Conservation (phyloP, 2,329 filamentous ascomycete species). For the Xylariaceae sp. region DNA sequence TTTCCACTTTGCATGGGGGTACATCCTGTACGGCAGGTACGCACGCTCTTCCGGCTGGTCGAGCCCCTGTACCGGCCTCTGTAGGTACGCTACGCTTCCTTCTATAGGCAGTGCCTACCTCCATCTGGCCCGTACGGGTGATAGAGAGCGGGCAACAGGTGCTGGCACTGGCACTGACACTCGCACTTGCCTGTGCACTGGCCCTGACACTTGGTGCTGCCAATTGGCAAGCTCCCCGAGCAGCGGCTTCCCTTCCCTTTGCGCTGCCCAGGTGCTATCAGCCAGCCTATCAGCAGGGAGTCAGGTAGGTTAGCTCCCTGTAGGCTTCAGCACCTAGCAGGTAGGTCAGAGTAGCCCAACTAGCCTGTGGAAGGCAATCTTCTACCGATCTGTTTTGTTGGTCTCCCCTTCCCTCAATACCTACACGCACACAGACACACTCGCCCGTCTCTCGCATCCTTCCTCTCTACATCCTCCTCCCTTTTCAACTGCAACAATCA, state of each 20-base stretch:
- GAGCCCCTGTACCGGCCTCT: neutral
- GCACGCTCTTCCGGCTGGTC: conserved; percentile 9
- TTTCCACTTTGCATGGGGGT: conserved; percentile 15
- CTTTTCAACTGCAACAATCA: conserved; percentile 23
- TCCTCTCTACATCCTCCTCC: conserved; percentile 25
- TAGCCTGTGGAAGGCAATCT: conserved; percentile 18
- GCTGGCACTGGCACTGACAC: conserved; percentile 7
- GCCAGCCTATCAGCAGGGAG: neutral
- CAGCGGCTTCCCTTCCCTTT: conserved; percentile 7
- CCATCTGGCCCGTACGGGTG: neutral
- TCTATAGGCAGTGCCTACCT: neutral
- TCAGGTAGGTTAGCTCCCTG: conserved; percentile 9
- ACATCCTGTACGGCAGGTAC: conserved; percentile 8
- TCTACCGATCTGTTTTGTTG: conserved; percentile 26
- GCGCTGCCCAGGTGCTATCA: conserved; percentile 3
- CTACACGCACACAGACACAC: conserved; percentile 7
- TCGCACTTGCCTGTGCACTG: neutral
- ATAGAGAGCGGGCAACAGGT: neutral
- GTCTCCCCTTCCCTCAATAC: conserved; percentile 25
- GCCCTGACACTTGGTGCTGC: neutral
- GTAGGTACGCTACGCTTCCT: neutral
- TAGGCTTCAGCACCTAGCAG: neutral
- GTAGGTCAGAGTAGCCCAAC: neutral
- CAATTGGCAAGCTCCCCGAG: conserved; percentile 1
- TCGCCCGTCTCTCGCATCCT: conserved; percentile 21